A percentile compares a stretch with the other conserved stretches of the same genome.
Conservation (phyloP, 2,329 filamentous ascomycete species). For the Alternaria burnsii region DNA sequence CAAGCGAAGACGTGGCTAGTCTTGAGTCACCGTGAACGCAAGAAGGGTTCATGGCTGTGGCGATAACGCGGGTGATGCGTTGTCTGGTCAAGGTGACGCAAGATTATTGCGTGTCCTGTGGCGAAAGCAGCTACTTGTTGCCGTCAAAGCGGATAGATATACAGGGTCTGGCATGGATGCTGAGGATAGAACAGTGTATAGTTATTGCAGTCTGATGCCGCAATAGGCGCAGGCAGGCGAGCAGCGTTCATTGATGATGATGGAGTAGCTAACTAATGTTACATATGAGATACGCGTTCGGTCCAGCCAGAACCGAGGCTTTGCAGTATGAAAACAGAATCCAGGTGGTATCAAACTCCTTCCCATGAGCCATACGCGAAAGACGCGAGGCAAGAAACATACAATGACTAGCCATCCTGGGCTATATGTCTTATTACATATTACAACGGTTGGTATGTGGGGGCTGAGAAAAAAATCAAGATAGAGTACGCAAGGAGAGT, state of each 20-base stretch:
- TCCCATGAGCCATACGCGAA: conserved; percentile 3
- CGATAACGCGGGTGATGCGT: not conserved
- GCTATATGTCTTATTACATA: conserved; percentile 7
- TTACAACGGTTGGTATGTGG: not conserved
- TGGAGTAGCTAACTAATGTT: not conserved
- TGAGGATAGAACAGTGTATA: not conserved
- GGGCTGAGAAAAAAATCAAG: conserved; percentile 1
- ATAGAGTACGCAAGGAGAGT: conserved; percentile 4
- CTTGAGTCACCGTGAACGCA: not conserved
- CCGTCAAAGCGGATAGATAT: not conserved
- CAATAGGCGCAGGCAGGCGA: conserved; percentile 1
- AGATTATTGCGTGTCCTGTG: not conserved
- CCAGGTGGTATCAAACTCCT: conserved; percentile 10
- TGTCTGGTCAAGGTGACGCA: conserved; percentile 1
- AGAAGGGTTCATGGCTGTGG: conserved; percentile 5
- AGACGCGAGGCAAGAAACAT: not conserved
- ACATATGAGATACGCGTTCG: conserved; percentile 6
- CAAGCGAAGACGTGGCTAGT: not conserved
- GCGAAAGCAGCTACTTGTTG: not conserved
- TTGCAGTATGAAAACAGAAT: conserved; percentile 1
- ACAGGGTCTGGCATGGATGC: not conserved
- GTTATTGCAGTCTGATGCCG: conserved; percentile 1
- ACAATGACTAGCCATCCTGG: conserved; percentile 11
- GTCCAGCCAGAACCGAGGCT: not conserved
- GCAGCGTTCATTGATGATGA: conserved; percentile 3